Evolutionary conservation across 1,139 yeast species (phyloP).

Genomic region (Magnusiomyces paraingens): DNA sequence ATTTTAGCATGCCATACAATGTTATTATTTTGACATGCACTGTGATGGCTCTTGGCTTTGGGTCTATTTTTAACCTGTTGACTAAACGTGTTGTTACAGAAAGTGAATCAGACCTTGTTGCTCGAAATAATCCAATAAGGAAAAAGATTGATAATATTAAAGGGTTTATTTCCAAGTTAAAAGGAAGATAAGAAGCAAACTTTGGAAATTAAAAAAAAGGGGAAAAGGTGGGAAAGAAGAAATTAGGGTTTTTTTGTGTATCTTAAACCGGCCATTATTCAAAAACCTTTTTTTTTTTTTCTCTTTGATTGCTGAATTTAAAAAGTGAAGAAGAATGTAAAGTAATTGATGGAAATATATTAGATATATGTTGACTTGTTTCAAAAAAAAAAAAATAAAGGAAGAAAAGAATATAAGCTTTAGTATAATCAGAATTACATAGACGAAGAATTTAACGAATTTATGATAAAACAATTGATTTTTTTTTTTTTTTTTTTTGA

Average conservation of each 20-base stretch:
- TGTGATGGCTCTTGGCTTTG: conserved; percentile 86
- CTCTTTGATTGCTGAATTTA: not conserved
- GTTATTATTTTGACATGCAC: conserved; percentile 94
- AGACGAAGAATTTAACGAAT: too few relatives aligned
- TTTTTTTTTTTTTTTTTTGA: too few relatives aligned
- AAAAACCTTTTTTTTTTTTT: too few relatives aligned
- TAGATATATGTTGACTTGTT: not conserved
- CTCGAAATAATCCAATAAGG: not conserved
- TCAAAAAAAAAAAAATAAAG: too few relatives aligned
- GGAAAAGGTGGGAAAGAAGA: too few relatives aligned
- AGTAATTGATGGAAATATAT: not conserved
- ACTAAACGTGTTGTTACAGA: conserved; percentile 72
- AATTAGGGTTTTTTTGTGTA: too few relatives aligned
- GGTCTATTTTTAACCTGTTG: conserved; percentile 72
- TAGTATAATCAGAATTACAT: not conserved
- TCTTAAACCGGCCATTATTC: too few relatives aligned
- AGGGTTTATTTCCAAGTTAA: not conserved
- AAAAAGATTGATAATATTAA: not conserved
- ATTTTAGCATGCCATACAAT: conserved; percentile 97
- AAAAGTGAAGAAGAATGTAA: not conserved
- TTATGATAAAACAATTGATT: too few relatives aligned
- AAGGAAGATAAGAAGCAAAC: conserved; percentile 12
- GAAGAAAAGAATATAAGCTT: not conserved
- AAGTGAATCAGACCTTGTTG: conserved; percentile 54
- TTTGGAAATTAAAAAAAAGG: too few relatives aligned